Evolutionary conservation across 306 rosid genomes (phyloP).

Genomic region (Dryas alaskensis): DNA sequence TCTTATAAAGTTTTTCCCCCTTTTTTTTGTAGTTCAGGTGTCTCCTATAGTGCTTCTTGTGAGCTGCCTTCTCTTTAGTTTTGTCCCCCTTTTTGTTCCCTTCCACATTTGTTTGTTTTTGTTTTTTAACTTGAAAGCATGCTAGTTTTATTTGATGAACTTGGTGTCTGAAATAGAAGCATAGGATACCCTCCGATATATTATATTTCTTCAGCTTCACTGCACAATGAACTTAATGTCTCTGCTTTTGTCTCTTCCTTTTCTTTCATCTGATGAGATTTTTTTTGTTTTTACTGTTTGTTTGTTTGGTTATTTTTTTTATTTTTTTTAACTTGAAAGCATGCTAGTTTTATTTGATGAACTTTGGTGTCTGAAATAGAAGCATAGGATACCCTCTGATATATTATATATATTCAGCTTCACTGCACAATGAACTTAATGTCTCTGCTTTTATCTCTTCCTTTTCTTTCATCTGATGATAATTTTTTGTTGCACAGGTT

Average conservation of each 20-base stretch:
- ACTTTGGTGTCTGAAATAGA: too few relatives aligned
- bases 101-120: too few relatives aligned
- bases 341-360: too few relatives aligned
- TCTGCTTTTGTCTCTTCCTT: neutral
- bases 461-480: slow-evolving; percentile 6
- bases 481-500: slow-evolving; percentile 38
- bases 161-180: too few relatives aligned
- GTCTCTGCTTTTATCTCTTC: neutral
- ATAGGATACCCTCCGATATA: too few relatives aligned
- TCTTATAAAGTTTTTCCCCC: neutral
- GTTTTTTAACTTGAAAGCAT: too few relatives aligned
- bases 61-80: neutral
- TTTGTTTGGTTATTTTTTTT: neutral
- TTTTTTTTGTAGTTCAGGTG: neutral
- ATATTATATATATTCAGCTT: too few relatives aligned
- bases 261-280: slow-evolving; percentile 3
- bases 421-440: neutral
- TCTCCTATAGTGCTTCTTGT: neutral
- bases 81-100: too few relatives aligned
- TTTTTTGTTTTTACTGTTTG: neutral
- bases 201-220: too few relatives aligned
- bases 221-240: neutral
- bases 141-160: too few relatives aligned
- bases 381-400: too few relatives aligned
- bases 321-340: too few relatives aligned